phyloP scores from a whole-genome alignment of 257 asterid genomes.

The Salvia splendens region DNA sequence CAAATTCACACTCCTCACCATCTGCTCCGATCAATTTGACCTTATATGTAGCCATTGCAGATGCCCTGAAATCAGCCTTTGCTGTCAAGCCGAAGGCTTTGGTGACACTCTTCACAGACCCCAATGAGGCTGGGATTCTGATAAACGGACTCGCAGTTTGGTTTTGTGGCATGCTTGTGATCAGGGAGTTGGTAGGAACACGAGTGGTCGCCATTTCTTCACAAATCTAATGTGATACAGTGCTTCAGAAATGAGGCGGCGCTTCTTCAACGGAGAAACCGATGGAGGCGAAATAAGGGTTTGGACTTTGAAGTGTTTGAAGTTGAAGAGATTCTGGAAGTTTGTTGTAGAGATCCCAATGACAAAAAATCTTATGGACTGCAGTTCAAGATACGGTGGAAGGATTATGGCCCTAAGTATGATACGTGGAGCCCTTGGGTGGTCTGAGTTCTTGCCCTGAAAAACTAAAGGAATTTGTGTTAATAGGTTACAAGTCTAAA shows the following conservation, averaged over 20 bases:
- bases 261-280: slow-evolving; percentile 33
- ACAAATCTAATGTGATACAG: slow-evolving; percentile 19
- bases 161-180: slow-evolving; percentile 39
- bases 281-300: slow-evolving; percentile 27
- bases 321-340: slow-evolving; percentile 50
- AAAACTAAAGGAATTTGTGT: too few relatives aligned
- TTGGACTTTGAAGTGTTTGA: slow-evolving; percentile 56
- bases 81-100: slow-evolving; percentile 56
- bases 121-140: slow-evolving; percentile 45
- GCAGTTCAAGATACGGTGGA: slow-evolving; percentile 75
- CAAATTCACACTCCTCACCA: slow-evolving; percentile 56
- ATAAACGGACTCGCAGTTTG: slow-evolving; percentile 39
- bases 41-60: slow-evolving; percentile 66
- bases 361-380: slow-evolving; percentile 30
- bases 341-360: slow-evolving; percentile 66
- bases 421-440: slow-evolving; percentile 84
- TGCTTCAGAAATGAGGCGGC: background rate
- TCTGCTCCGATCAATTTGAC: slow-evolving; percentile 62
- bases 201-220: slow-evolving; percentile 56
- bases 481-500: slow-evolving; percentile 43
- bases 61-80: slow-evolving; percentile 48
- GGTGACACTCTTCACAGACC: slow-evolving; percentile 45
- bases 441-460: slow-evolving; percentile 41
- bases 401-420: slow-evolving; percentile 63
- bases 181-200: slow-evolving; percentile 47